Evolutionary conservation across 176 grass and related monocot genomes (phyloP), one percentile per base, ranked within the genome.

Genomic region (Bothriochloa decipiens): DNA sequence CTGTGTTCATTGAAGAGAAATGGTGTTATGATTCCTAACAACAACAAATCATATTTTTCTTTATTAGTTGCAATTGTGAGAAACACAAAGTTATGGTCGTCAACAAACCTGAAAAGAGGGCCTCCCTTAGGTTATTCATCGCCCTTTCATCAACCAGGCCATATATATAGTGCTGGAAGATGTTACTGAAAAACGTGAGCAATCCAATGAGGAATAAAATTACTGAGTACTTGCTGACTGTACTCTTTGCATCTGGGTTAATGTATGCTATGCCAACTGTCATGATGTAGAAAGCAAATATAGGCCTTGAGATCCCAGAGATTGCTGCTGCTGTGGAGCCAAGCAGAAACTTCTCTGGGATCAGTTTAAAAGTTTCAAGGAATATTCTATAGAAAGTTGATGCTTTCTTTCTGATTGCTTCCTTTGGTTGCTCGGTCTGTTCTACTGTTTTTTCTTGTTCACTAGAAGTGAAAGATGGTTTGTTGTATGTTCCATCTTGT

Each of bases 201-300:
- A 88, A 33, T 23, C 91, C 91, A 22, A 90, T 68, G 7, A 86
- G 52, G 53, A 79, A 86, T 39, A 90, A 88, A 47, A 80, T 90
- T 41, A 76, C 45, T 0, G 91, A 93, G 68, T 88, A 93, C 68
- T 79, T 86, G 68, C 79, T 81, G 25, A 93, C 88, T 67, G 0
- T 82, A 36, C 64, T 85, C 71, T 41, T 80, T 75, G 91, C 70
- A 41, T 93, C 70, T 58, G 76, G 68, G 5, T 86, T 73, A 16
- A 86, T 70, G 58, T 93, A 93, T 86, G 91, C 78, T 28, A 90
- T 45, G 50, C 82, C 91, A 47, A 93, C 81, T 46, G 91, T 93
- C 74, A 93, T 93, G 77, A 93, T 93, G 27, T 32, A 90, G 71
- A 53, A 93, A 68, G 82, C 91, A 76, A 93, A 93, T 61, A 93